Evolutionary conservation across 345 rosid genomes (phyloP), one percentile per base, ranked within the genome.

Genomic region (Sonneratia alba): DNA sequence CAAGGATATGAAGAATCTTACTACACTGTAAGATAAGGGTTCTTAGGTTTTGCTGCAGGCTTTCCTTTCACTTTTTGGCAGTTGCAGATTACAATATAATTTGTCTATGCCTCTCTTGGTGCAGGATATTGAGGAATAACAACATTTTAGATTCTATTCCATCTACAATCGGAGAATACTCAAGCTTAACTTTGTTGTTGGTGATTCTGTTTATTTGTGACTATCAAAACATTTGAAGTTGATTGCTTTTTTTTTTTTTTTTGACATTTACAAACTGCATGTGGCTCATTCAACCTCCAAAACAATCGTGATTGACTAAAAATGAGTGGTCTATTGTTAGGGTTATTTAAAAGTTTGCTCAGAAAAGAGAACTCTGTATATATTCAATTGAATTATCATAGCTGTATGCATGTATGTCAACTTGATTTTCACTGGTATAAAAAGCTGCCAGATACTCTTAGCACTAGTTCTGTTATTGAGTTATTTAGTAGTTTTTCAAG

Each of bases 151-250:
- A 69, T 66, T 15, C 12, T 14, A 73, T 66, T 37, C 65, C 75
- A 36, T 27, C 21, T 36, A 36, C 6, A 34, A 3, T 73, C 49
- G 97, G 93, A 62, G 86, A 79, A 68, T 89, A 87, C 91, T 74
- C 87, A 69, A 85, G 72, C 55, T 85, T 91, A 73, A 19, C 6
- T 40, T 12, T 57, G 15, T 69, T 91, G 96, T 91, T 66, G 81
- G 89, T 27, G 21, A 13, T 62, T 62, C 19, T 14, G 4, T 4
- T 27, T 64, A 63, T 6, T 71, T 59, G 18, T 38, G 37, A 37
- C 55, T 64, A 55, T 49, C 12, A 13, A 61, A 62, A 42, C 24
- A 61, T 32, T 47, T 57, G 45, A 4, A 45, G 14, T 42, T 42
- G 42, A 34, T 64, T 34, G 15, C 32, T 10, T 43, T 4, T 27